Evolutionary conservation across 768 basidiomycete genomes (phyloP).

Genomic region (Nidularia sp.): DNA sequence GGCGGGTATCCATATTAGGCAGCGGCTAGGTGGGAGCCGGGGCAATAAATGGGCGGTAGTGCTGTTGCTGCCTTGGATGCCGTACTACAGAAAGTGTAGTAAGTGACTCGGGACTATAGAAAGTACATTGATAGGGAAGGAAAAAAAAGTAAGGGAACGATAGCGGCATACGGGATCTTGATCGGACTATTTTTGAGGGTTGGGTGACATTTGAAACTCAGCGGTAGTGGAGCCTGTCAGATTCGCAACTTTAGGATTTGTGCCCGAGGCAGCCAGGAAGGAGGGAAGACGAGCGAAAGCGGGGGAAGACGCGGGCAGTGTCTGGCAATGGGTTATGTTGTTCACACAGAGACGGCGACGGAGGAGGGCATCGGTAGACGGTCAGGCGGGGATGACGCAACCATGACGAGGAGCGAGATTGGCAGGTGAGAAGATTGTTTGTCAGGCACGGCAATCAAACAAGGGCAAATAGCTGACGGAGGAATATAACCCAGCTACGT

Average conservation of each 20-base stretch:
- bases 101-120: too few relatives aligned
- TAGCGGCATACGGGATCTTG: background rate
- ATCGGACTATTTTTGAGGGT: background rate
- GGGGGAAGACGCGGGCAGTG: background rate
- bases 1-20: slow-evolving; percentile 15
- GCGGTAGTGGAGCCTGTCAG: background rate
- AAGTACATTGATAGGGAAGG: too few relatives aligned
- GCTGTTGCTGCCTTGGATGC: too few relatives aligned
- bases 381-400: slow-evolving; percentile 14
- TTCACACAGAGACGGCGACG: background rate
- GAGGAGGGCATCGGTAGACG: background rate
- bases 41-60: background rate
- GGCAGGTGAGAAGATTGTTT: background rate
- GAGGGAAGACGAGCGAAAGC: background rate
- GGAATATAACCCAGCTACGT: slow-evolving; percentile 45
- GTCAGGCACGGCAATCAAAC: slow-evolving; percentile 23
- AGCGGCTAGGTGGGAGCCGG: too few relatives aligned
- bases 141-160: too few relatives aligned
- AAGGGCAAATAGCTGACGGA: slow-evolving; percentile 28
- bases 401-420: slow-evolving; percentile 14
- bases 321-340: background rate
- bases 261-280: too few relatives aligned
- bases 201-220: background rate
- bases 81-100: too few relatives aligned
- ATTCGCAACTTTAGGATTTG: too few relatives aligned